These are phyloP conservation scores for Hanseniaspora jakobsenii DNA, from an alignment of 805 yeast species.

Conservation along the genomic window DNA sequence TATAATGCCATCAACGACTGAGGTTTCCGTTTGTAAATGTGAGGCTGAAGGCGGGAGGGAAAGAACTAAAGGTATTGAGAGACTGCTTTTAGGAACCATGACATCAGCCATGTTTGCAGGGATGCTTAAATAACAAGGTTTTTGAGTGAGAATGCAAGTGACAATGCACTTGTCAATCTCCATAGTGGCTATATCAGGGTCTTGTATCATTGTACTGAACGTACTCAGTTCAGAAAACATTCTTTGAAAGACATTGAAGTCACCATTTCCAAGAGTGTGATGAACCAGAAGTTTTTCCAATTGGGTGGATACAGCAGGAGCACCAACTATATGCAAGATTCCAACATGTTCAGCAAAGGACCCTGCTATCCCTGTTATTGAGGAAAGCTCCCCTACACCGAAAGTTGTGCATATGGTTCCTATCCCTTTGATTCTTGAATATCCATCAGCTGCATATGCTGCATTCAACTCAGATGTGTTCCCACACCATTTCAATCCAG, in stretches of 20 bases:
- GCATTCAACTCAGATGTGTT: slow-evolving; percentile 82
- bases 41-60: slow-evolving; percentile 25
- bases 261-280: slow-evolving; percentile 23
- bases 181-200: slow-evolving; percentile 41
- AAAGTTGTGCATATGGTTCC: slow-evolving; percentile 42
- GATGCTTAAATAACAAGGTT: slow-evolving; percentile 62
- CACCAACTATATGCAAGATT: slow-evolving; percentile 74
- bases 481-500: slow-evolving; percentile 58
- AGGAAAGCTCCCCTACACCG: slow-evolving; percentile 86
- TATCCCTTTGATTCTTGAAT: slow-evolving; percentile 40
- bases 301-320: slow-evolving; percentile 38
- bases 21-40: slow-evolving; percentile 28
- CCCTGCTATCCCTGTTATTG: slow-evolving; percentile 73
- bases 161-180: slow-evolving; percentile 38
- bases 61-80: slow-evolving; percentile 26
- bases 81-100: slow-evolving; percentile 30
- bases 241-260: slow-evolving; percentile 44
- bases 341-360: slow-evolving; percentile 76
- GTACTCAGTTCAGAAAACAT: slow-evolving; percentile 32
- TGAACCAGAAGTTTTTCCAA: slow-evolving; percentile 29
- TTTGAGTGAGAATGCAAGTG: slow-evolving; percentile 37
- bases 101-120: slow-evolving; percentile 49
- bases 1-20: slow-evolving; percentile 29
- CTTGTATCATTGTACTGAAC: slow-evolving; percentile 50
- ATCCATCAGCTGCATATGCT: slow-evolving; percentile 86